These are phyloP conservation scores for Endotrypanum monterogeii DNA, from an alignment of 208 protist genomes.

Conservation along the genomic window DNA sequence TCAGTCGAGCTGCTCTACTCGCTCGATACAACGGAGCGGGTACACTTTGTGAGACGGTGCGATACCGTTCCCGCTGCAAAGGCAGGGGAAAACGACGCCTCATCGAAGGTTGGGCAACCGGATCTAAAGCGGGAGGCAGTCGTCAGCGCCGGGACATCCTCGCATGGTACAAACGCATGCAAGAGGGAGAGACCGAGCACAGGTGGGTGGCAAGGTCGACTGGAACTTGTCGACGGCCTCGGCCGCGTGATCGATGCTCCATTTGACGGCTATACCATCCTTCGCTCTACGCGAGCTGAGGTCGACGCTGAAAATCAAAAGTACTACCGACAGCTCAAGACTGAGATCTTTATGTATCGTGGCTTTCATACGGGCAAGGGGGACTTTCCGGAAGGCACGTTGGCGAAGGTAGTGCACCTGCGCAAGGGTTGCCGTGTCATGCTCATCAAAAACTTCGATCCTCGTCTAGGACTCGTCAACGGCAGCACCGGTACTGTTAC, in stretches of 20 bases:
- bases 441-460: constrained; percentile 84
- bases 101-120: neutral
- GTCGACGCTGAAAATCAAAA: constrained; percentile 66
- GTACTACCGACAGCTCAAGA: constrained; percentile 60
- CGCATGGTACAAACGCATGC: neutral
- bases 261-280: constrained; percentile 72
- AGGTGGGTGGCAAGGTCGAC: neutral
- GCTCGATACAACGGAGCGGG: constrained; percentile 38
- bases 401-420: constrained; percentile 49
- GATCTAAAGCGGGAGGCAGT: constrained; percentile 14
- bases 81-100: neutral
- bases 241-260: constrained; percentile 18
- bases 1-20: constrained; percentile 46
- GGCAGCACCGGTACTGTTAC: constrained; percentile 77
- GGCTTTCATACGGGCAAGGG: constrained; percentile 57
- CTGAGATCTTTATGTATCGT: constrained; percentile 46
- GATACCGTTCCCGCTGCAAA: neutral
- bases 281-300: constrained; percentile 58
- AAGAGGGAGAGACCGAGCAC: neutral
- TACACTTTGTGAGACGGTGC: constrained; percentile 32
- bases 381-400: constrained; percentile 32
- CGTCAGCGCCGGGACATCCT: neutral
- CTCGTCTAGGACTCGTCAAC: constrained; percentile 71
- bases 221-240: constrained; percentile 31
- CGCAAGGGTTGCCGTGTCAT: constrained; percentile 86